Conservation (phyloP, 2,329 filamentous ascomycete species). For the Phaeosphaeria sp. region DNA sequence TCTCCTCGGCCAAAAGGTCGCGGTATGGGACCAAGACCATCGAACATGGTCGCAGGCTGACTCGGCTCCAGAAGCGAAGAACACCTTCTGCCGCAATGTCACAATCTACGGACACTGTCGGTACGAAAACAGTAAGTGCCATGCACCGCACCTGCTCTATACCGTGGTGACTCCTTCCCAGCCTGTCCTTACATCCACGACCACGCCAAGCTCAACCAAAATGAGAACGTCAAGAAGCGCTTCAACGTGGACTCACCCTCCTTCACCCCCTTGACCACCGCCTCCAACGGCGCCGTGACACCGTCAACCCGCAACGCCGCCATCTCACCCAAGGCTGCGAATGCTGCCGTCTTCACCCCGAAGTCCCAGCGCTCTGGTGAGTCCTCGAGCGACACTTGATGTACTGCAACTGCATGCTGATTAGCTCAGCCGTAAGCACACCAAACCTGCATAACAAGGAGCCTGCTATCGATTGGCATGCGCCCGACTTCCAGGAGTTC, state of each 20-base stretch:
- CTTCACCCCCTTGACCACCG: constrained; percentile 75
- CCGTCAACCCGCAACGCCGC: constrained; percentile 69
- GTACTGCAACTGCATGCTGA: constrained; percentile 19
- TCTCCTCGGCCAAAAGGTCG: constrained; percentile 54
- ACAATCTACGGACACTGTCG: constrained; percentile 92
- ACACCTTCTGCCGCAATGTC: constrained; percentile 90
- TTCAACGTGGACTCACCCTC: constrained; percentile 96
- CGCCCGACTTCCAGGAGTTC: constrained; percentile 59
- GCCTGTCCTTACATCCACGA: constrained; percentile 88
- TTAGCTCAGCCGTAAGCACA: constrained; percentile 47
- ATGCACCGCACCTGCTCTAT: constrained; percentile 9
- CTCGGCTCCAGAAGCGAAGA: constrained; percentile 68
- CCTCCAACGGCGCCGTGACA: constrained; percentile 54
- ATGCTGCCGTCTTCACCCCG: constrained; percentile 83
- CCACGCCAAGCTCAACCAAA: constrained; percentile 66
- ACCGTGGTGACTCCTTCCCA: constrained; percentile 28
- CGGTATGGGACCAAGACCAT: constrained; percentile 37
- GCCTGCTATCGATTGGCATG: constrained; percentile 55
- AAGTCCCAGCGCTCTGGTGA: constrained; percentile 58
- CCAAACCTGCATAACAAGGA: constrained; percentile 55
- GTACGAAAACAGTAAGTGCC: constrained; percentile 75
- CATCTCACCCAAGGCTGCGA: constrained; percentile 90
- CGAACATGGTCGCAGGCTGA: constrained; percentile 22
- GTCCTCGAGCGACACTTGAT: constrained; percentile 19
- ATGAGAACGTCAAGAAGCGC: constrained; percentile 70